A percentile compares a stretch with the other conserved stretches of the same genome.
Conservation (phyloP, 192 early-diverging fungal species). For the Allomyces javanicus region DNA sequence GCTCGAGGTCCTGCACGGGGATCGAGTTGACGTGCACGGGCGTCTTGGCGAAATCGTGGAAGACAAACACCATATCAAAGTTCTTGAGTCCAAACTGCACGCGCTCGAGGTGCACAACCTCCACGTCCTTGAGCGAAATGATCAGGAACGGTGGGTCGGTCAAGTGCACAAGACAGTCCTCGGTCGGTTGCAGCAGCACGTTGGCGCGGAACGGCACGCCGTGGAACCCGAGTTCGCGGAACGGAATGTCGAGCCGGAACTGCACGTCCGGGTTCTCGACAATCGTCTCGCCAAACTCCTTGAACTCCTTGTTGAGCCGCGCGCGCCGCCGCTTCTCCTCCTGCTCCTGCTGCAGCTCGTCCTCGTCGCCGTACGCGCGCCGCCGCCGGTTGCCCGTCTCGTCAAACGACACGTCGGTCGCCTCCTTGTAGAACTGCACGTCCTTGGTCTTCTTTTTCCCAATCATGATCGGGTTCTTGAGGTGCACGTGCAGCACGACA, state of each 20-base stretch:
- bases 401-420: constrained; percentile 81
- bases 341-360: constrained; percentile 88
- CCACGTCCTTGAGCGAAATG: constrained; percentile 75
- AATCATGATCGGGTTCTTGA: constrained; percentile 93
- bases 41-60: constrained; percentile 74
- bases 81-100: constrained; percentile 93
- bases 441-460: constrained; percentile 96
- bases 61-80: constrained; percentile 96
- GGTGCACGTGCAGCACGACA: constrained; percentile 84
- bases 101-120: constrained; percentile 89
- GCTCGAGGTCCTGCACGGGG: constrained; percentile 72
- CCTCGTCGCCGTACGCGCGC: constrained; percentile 88
- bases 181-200: constrained; percentile 84
- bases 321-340: constrained; percentile 74
- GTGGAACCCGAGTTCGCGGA: constrained; percentile 79
- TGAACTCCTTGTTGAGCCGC: constrained; percentile 81
- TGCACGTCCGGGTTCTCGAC: constrained; percentile 57
- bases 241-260: constrained; percentile 80
- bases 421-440: constrained; percentile 96
- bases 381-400: constrained; percentile 88
- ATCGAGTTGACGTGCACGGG: constrained; percentile 94
- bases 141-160: constrained; percentile 84
- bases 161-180: constrained; percentile 87
- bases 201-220: constrained; percentile 85
- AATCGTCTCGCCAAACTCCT: constrained; percentile 78